These are phyloP conservation scores for Neonectria punicea DNA, from an alignment of 2,329 filamentous ascomycete genomes.

Conservation along the genomic window DNA sequence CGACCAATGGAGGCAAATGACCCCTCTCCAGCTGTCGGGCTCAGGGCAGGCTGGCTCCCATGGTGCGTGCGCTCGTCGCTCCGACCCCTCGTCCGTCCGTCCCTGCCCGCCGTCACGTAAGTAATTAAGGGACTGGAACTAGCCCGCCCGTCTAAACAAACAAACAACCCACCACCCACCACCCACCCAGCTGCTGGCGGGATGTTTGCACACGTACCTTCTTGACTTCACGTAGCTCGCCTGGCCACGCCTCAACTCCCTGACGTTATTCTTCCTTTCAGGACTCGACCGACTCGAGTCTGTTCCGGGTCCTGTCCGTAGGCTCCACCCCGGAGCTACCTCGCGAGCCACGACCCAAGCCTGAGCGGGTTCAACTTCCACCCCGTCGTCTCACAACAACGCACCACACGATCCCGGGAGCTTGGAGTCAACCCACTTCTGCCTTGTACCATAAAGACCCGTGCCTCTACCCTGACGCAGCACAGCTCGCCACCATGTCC, in stretches of 20 bases:
- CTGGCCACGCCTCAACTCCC: neutral
- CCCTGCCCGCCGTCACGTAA: constrained; percentile 12
- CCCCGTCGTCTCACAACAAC: neutral
- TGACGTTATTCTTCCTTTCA: neutral
- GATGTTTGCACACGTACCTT: neutral
- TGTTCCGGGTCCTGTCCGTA: neutral
- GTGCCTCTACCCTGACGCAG: neutral
- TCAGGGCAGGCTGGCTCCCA: constrained; percentile 8
- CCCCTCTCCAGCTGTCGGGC: neutral
- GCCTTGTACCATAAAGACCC: neutral
- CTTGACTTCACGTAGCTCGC: neutral
- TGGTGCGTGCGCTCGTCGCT: constrained; percentile 14
- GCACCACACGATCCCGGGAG: neutral
- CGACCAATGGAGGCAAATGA: no score
- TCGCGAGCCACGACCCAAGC: neutral
- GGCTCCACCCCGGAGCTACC: neutral
- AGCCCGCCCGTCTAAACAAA: neutral
- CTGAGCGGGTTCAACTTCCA: neutral
- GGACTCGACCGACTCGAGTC: neutral
- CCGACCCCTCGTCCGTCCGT: neutral
- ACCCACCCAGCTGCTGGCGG: neutral
- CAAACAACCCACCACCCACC: neutral
- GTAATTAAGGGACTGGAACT: no score
- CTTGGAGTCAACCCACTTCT: neutral
- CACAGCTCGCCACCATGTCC: constrained; percentile 53